Evolutionary conservation across 768 basidiomycete genomes (phyloP).

Genomic region (Lactarius hengduanensis): DNA sequence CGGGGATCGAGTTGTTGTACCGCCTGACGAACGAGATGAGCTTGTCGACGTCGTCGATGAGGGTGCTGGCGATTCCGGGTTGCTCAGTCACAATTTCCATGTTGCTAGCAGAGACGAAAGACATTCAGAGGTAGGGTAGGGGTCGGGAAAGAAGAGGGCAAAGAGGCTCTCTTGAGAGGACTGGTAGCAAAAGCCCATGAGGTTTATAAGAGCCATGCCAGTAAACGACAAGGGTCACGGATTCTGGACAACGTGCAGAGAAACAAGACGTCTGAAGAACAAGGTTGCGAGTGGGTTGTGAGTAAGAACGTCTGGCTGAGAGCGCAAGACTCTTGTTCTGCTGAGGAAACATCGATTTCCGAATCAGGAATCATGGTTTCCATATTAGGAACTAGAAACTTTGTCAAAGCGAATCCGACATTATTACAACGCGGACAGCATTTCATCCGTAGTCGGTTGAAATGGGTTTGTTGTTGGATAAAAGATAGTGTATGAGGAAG

Average conservation of each 20-base stretch:
- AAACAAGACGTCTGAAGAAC: slow-evolving; percentile 6
- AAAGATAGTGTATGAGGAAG: not conserved
- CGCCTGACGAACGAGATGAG: slow-evolving; percentile 16
- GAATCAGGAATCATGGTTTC: slow-evolving; percentile 18
- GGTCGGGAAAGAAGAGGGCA: not conserved
- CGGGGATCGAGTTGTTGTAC: slow-evolving; percentile 14
- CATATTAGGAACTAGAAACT: slow-evolving; percentile 6
- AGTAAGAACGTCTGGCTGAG: not conserved
- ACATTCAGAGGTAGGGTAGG: not conserved
- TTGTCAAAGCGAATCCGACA: not conserved
- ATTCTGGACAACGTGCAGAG: not conserved
- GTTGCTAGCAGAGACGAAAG: not conserved
- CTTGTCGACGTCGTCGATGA: slow-evolving; percentile 6
- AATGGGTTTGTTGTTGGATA: not conserved
- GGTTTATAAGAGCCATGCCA: slow-evolving; percentile 7
- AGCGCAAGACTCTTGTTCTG: slow-evolving; percentile 7
- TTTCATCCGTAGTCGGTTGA: not conserved
- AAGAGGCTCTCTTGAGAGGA: not conserved
- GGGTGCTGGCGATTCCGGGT: not conserved
- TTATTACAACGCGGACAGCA: not conserved
- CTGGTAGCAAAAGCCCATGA: not conserved
- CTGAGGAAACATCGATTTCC: slow-evolving; percentile 5
- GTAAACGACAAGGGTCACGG: not conserved
- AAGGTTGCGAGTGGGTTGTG: slow-evolving; percentile 2
- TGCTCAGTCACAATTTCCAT: slow-evolving; percentile 6